Evolutionary conservation across 768 basidiomycete genomes (phyloP), one percentile per base, ranked within the genome.

Genomic region (Megacollybia marginata): DNA sequence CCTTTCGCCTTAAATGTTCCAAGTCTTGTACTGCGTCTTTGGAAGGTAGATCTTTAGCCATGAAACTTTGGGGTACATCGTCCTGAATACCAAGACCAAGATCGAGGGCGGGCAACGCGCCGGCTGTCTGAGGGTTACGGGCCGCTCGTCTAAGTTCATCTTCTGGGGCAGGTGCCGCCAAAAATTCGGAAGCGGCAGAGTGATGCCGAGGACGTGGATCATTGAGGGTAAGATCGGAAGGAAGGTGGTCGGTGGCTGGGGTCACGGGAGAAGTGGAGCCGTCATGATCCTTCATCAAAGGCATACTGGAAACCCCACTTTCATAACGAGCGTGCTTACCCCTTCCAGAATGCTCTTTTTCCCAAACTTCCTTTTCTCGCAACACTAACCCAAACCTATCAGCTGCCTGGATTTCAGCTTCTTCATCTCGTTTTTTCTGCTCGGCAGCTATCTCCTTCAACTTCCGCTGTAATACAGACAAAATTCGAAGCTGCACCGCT

Each of bases 401-500:
- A 1, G 89, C 81, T 34, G 92, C 87, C 33, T 80, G 76, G 7
- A 78, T 70, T 57, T 93, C 91, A 13, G 85, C 83, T 59, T 85
- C 85, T 55, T 79, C 79, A 54, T 92, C 87, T 52, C 77, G 76
- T 51, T 78, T 78, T 52, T 72, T 79, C 54, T 84, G 81, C 57
- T 91, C 91, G 53, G 79, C 80, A 51, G 78, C 73, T 50, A 92
- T 88, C 69, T 94, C 88, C 54, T 74, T 75, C 44, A 94, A 70
- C 65, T 91, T 90, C 54, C 75, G 74, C 62, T 85, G 83, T 13
- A 98, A 80, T 42, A 90, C 75, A 51, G 79, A 79, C 53, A 92
- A 79, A 54, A 96, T 82, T 48, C 88, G 86, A 58, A 93, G 76
- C 67, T 97, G 95, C 43, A 96, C 86, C 2, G 93, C 90, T 28